A percentile compares a stretch with the other conserved stretches of the same genome.
Conservation (phyloP, 441 rosid genomes). For the Hura crepitans region DNA sequence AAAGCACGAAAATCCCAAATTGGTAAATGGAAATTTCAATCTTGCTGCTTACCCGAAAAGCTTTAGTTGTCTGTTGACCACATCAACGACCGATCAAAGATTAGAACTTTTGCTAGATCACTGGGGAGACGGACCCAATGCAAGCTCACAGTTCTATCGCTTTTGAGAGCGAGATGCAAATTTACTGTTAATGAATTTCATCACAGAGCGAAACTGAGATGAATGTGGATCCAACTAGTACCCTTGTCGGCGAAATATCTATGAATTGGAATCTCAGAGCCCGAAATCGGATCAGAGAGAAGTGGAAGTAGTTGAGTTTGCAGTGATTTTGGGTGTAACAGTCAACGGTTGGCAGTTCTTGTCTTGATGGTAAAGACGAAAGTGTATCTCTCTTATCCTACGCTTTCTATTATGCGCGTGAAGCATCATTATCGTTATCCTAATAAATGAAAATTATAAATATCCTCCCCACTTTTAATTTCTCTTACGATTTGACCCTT, state of each 20-base stretch:
- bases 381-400: not conserved
- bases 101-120: not conserved
- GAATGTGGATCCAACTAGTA: not conserved
- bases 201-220: conserved; percentile 21
- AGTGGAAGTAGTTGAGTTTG: conserved; percentile 10
- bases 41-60: conserved; percentile 14
- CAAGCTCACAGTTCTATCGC: conserved; percentile 12
- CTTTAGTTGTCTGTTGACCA: conserved; percentile 9
- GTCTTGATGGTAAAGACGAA: not conserved
- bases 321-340: not conserved
- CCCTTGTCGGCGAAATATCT: conserved; percentile 10
- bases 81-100: conserved; percentile 8
- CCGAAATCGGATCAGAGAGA: conserved; percentile 18
- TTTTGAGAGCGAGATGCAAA: conserved; percentile 16
- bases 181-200: not conserved
- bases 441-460: too few species aligned
- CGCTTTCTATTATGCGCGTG: not conserved
- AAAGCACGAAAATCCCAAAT: conserved; percentile 18
- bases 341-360: conserved; percentile 1
- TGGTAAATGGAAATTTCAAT: conserved; percentile 9
- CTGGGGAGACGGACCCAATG: not conserved
- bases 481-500: not conserved
- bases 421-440: not conserved
- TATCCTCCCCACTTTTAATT: not conserved
- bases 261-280: not conserved